Conservation (phyloP, 2,329 filamentous ascomycete species). For the Dryadomyces quercus-mongolicae region DNA sequence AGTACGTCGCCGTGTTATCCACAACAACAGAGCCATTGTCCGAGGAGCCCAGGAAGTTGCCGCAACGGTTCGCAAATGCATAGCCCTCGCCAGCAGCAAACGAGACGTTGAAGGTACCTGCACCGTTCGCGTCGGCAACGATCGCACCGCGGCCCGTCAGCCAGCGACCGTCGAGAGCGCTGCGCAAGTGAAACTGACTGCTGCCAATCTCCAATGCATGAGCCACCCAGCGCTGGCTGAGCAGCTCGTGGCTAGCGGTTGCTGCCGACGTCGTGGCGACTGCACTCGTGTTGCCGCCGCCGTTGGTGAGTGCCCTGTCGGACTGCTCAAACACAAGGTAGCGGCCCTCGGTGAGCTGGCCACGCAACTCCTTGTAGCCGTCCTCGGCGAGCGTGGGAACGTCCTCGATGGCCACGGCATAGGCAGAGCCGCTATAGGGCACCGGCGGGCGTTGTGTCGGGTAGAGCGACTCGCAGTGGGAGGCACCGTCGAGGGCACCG, state of each 20-base stretch:
- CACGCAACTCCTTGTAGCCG: conserved; percentile 38
- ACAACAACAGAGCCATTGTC: neutral
- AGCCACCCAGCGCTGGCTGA: conserved; percentile 34
- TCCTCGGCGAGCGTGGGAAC: conserved; percentile 29
- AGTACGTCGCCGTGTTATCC: neutral
- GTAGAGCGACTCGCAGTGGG: neutral
- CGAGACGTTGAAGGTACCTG: conserved; percentile 3
- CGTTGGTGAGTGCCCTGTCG: conserved; percentile 27
- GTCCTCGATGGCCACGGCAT: conserved; percentile 17
- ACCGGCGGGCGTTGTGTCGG: neutral
- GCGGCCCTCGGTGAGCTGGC: conserved; percentile 40
- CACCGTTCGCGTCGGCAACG: neutral
- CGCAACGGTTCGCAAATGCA: conserved; percentile 4
- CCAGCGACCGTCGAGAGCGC: conserved; percentile 8
- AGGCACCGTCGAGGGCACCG: neutral
- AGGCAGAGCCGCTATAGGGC: conserved; percentile 2
- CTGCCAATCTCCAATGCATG: conserved; percentile 21
- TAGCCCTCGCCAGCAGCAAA: conserved; percentile 3
- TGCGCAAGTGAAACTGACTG: conserved; percentile 15
- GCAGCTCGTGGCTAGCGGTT: conserved; percentile 22
- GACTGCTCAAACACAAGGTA: conserved; percentile 35
- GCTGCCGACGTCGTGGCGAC: conserved; percentile 12
- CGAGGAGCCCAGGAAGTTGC: neutral
- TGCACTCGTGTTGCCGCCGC: neutral
- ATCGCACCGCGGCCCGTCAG: conserved; percentile 10